A percentile compares a stretch with the other conserved stretches of the same genome.
Conservation (phyloP, 78 protist species). For the Cavenderia fasciculata region DNA sequence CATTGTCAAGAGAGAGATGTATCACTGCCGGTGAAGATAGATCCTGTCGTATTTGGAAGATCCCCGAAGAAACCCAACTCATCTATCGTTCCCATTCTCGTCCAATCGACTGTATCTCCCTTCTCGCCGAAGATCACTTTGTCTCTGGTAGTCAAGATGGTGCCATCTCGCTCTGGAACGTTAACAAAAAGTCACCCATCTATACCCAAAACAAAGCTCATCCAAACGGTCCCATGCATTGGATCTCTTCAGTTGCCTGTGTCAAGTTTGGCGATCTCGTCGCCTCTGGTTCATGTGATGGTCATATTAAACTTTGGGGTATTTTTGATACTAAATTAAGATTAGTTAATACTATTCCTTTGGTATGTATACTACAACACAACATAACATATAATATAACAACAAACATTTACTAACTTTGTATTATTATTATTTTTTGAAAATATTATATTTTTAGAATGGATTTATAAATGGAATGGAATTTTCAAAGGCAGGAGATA, state of each 20-base stretch:
- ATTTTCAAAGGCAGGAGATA: constrained; percentile 56
- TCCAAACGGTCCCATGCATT: constrained; percentile 25
- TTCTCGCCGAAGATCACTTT: constrained; percentile 68
- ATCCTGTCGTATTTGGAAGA: constrained; percentile 88
- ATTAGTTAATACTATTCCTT: constrained; percentile 15
- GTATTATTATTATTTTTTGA: no score
- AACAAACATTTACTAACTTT: background rate
- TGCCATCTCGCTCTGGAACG: constrained; percentile 35
- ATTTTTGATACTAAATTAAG: constrained; percentile 2
- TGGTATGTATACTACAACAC: background rate
- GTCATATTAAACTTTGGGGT: constrained; percentile 69
- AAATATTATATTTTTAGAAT: no score
- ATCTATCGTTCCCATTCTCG: constrained; percentile 72
- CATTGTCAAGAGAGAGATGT: constrained; percentile 56
- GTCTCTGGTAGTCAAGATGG: constrained; percentile 78
- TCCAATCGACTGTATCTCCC: constrained; percentile 41
- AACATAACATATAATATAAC: background rate
- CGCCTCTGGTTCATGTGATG: constrained; percentile 81
- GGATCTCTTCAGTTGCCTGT: constrained; percentile 67
- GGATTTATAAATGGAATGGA: constrained; percentile 87
- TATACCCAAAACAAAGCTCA: constrained; percentile 56
- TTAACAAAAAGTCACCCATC: constrained; percentile 23
- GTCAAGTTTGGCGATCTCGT: constrained; percentile 41
- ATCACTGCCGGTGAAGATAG: constrained; percentile 76
- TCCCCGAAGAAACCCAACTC: constrained; percentile 89